A percentile compares a stretch with the other conserved stretches of the same genome.
Evolutionary conservation across 306 rosid genomes (phyloP).

Genomic region (Vicia faba): DNA sequence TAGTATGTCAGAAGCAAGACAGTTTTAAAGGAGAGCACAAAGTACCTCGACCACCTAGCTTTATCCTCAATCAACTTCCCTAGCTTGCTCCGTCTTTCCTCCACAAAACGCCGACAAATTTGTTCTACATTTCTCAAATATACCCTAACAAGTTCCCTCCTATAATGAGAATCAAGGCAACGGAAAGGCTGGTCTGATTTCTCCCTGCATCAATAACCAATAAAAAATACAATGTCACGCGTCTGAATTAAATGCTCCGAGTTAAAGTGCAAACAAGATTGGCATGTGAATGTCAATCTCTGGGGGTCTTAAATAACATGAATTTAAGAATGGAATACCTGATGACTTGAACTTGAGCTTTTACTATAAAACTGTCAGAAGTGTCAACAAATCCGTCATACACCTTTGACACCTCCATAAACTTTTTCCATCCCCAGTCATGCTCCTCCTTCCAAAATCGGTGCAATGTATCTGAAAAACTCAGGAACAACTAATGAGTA

Average conservation of each 20-base stretch:
- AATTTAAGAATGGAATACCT: conserved; percentile 56
- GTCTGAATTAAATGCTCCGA: conserved; percentile 31
- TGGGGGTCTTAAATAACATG: conserved; percentile 18
- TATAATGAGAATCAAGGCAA: conserved; percentile 95
- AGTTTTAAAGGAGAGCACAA: conserved; percentile 6
- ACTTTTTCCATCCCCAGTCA: conserved; percentile 99
- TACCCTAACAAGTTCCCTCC: conserved; percentile 99
- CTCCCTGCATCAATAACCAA: conserved; percentile 67
- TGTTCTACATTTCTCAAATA: conserved; percentile 96
- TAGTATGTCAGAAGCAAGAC: conserved; percentile 9
- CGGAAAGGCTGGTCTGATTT: conserved; percentile 93
- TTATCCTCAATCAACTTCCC: conserved; percentile 92
- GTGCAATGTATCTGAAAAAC: conserved; percentile 85
- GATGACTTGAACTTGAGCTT: conserved; percentile 99
- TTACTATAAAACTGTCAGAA: conserved; percentile 87
- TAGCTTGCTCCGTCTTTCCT: conserved; percentile 90
- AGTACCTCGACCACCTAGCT: conserved; percentile 97
- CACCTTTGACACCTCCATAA: conserved; percentile 96
- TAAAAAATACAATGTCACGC: conserved; percentile 28
- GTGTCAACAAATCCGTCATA: conserved; percentile 92
- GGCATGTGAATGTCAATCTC: not conserved
- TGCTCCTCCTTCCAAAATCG: conserved; percentile 99
- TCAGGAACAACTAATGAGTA: conserved; percentile 36
- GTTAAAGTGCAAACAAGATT: not conserved
- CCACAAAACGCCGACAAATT: conserved; percentile 96